Evolutionary conservation across 1,139 yeast species (phyloP), one percentile per base, ranked within the genome.

Genomic region (Taiozyma sp.): DNA sequence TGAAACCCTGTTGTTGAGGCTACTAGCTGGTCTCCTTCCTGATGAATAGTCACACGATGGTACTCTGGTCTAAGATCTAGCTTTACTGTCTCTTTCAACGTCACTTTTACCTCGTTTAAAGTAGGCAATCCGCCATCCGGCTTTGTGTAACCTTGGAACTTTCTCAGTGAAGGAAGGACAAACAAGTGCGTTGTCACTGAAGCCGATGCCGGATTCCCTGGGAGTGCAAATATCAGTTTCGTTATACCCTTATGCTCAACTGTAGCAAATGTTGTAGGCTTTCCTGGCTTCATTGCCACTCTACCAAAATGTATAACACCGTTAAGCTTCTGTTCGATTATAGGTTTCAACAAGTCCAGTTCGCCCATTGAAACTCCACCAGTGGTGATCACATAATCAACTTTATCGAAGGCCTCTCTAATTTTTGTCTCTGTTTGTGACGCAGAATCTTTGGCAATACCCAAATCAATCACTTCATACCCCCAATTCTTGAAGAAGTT

Each of bases 291-390:
- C 80, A 78, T 78, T 16, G 72, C 72, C 7, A 78, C 80, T 39
- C 82, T 64, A 4, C 82, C 82, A 58, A 78, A 78, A 54, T 75
- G 79, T 28, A 78, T 72, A 1, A 55, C 60, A 1, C 80, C 81
- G 0, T 65, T 62, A n/a, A 78, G 56, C 19, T 56, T 54, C 19
- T 70, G 60, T 50, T 75, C 76, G 30, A 77, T 71, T 0, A 72
- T 66, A 0, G 81, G 80, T 52, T 78, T 78, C 42, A 78, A 57
- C 22, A 76, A 63, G 55, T 78, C 82, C 41, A 70, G 54, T 57
- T 78, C 82, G 2, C 82, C 82, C 82, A 78, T 78, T 1, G 82
- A 78, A 3, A 78, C 82, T 14, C 82, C 82, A 2, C 82, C 82
- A 1, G 79, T 72, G 2, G 82, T 76, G 43, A 78, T 67, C 32